Conservation (phyloP, 169 alveolate species). For the Eimeria tenella region DNA sequence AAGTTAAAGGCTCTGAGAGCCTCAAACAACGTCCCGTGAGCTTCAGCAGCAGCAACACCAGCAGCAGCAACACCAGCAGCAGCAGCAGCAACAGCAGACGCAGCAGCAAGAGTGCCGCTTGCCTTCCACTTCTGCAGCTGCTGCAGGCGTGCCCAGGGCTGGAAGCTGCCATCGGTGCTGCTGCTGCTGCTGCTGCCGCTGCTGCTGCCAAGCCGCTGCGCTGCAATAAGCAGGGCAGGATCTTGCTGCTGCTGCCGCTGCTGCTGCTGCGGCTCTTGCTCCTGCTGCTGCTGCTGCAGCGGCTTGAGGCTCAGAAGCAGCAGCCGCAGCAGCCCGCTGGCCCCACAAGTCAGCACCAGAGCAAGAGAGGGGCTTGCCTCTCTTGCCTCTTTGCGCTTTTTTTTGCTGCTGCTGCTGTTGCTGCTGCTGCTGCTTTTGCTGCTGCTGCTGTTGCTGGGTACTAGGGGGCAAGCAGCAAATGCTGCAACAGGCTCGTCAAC, state of each 20-base stretch:
- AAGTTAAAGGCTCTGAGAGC: no score
- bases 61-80: not conserved
- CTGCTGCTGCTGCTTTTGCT: not conserved
- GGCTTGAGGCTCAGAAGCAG: constrained; percentile 2
- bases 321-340: constrained; percentile 1
- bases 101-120: not conserved
- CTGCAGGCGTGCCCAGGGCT: constrained; percentile 6
- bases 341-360: not conserved
- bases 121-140: constrained; percentile 30
- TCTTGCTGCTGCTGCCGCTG: not conserved
- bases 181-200: not conserved
- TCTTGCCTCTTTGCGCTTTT: not conserved
- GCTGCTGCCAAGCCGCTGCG: not conserved
- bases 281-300: no score
- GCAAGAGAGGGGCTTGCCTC: not conserved
- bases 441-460: not conserved
- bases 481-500: not conserved
- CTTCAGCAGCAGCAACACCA: no score
- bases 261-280: not conserved
- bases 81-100: not conserved
- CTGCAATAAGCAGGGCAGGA: not conserved
- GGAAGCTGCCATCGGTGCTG: not conserved
- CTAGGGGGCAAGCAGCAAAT: not conserved
- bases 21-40: no score
- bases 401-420: not conserved